Evolutionary conservation across 2,329 filamentous ascomycete genomes (phyloP), one percentile per base, ranked within the genome.

Genomic region (Rutstroemia sydowiana): DNA sequence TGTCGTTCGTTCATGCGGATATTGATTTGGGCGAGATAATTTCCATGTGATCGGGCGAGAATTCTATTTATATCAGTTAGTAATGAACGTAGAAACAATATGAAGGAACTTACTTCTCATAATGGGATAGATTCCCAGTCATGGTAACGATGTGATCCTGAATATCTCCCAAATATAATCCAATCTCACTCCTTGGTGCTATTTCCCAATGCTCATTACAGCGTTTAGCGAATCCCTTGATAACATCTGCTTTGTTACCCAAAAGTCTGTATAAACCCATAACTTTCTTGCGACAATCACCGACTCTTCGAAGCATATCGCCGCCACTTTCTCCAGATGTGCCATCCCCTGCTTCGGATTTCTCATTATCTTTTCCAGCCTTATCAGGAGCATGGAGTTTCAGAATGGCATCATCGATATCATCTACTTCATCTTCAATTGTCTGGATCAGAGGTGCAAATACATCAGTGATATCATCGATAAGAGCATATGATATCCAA

Each of bases 131-230:
- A 66, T 97, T 98, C 47, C 87, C 88, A 34, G 92, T 97, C 93
- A 98, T 98, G 57, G 93, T 98, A 61, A 98, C 84, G 61, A 98
- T 97, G 68, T 98, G 93, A 73, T 98, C 93, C 69, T 98, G 93
- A 58, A 98, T 98, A 72, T 98, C 93, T 56, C 93, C 93, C 53
- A 98, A 74, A 70, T 97, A 98, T 48, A 98, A 72, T n/a, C 93
- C 93, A 66, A 98, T 97, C 67, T 98, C 93, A 31, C 87, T 93
- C 56, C 91, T 81, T 10, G 93, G 93, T 5, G 93, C 92, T 54
- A 98, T 88, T 62, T 96, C 88, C 90, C 91, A 98, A 59, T 95
- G 87, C 73, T 98, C 92, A 65, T 96, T 98, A 72, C 93, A 98
- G 13, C 93, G 80, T 72, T 98, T 98, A 5, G 93, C 93, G 64